These are phyloP conservation scores for Micromonas commoda DNA, from an alignment of 139 green algal genomes.

Conservation along the genomic window DNA sequence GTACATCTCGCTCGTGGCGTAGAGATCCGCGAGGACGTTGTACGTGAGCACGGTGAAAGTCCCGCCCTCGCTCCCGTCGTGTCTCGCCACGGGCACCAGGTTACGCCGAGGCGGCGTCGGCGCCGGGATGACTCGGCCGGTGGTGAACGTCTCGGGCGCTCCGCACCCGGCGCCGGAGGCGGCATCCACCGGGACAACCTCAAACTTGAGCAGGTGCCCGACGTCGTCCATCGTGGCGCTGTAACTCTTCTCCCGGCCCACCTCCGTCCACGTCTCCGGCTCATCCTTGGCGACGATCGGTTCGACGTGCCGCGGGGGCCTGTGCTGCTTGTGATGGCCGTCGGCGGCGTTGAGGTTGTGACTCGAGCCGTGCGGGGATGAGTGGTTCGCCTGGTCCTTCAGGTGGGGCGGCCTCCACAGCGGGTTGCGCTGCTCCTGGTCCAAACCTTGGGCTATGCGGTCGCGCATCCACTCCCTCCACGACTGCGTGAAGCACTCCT, in stretches of 20 bases:
- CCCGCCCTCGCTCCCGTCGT: constrained; percentile 28
- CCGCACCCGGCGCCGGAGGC: constrained; percentile 11
- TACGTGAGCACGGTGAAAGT: constrained; percentile 91
- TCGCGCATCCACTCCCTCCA: constrained; percentile 56
- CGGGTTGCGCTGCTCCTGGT: neutral
- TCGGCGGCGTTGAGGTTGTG: neutral
- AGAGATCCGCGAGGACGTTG: constrained; percentile 96
- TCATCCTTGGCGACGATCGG: neutral
- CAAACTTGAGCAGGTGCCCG: constrained; percentile 79
- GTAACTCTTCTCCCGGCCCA: constrained; percentile 60
- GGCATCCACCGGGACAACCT: constrained; percentile 46
- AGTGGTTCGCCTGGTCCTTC: neutral
- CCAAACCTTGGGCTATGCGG: too few species aligned
- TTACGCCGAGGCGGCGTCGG: constrained; percentile 52
- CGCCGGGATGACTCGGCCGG: constrained; percentile 66
- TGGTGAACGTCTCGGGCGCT: constrained; percentile 39
- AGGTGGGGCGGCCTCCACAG: neutral
- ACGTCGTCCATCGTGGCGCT: constrained; percentile 77
- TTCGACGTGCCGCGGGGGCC: too few species aligned
- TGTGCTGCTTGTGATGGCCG: neutral
- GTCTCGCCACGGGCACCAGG: constrained; percentile 60
- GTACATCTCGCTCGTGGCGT: constrained; percentile 82
- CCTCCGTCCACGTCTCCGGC: constrained; percentile 33
- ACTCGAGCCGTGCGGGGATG: neutral
- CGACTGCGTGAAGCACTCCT: constrained; percentile 79